Base-by-base conservation (phyloP, 352 stramenopile genomes). In the Globisporangium parvum region DNA sequence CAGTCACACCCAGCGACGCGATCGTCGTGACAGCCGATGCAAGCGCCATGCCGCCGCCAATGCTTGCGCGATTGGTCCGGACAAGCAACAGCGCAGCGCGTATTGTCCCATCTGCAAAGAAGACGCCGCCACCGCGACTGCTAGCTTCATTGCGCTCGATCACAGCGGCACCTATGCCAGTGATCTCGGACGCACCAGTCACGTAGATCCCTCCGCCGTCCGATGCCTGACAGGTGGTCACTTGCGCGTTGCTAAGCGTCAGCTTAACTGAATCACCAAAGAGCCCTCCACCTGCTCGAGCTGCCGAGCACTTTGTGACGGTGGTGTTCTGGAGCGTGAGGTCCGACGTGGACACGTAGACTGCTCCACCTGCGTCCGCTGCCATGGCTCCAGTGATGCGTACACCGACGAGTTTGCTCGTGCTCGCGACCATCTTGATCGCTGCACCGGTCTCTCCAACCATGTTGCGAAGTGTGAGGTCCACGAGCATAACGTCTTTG, bases 1-100 rank as follows among this genome's bases (percentile, higher is more conserved):
- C 47, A 5, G n/a, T 28, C n/a, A 83, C 55, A 0, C 50, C 53
- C 0, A 69, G 41, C 1, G 51, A 35, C 2, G 28, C 50, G 10
- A 73, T 33, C 1, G 28, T 59, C 6, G 72, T 51, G 8, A 23
- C 57, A 1, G 67, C 68, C 12, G 48, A 49, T 18, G 59, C 63
- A 1, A 69, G 51, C 11, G 70, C 57, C 4, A 84, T 24, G 0
- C 71, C 78, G 9, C 58, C 78, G 0, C 75, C 75, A 17, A 67
- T 21, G 0, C 31, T 15, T 0, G 73, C 78, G 0, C 17, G 46
- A 35, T 88, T 88, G 0, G 51, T n/a, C 0, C 37, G 6, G 17
- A 79, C 47, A 3, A 24, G 44, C 11, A 82, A 31, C 26, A 4
- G 0, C 20, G 40, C 0, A 28, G 47, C 53, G 14, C 39, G 47